phyloP scores from a whole-genome alignment of 202 grass and related monocot species.

The Setaria italica region DNA sequence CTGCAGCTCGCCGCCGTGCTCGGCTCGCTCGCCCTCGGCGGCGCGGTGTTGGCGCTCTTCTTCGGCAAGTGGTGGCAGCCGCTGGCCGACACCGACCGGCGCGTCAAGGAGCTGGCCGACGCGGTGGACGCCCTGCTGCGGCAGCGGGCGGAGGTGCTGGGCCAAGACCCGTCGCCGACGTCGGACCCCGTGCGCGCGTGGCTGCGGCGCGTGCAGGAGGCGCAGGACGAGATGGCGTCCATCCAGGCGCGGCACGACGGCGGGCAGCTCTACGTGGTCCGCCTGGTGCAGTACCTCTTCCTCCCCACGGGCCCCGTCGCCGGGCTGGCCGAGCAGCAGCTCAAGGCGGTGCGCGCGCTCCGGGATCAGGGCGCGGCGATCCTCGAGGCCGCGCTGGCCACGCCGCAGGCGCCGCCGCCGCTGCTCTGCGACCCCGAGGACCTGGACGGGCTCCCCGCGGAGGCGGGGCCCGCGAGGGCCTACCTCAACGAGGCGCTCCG shows the following conservation, averaged over 20 bases:
- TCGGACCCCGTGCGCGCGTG: constrained; percentile 54
- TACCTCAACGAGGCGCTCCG: constrained; percentile 47
- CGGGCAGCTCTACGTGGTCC: constrained; percentile 55
- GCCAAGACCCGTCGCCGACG: constrained; percentile 21
- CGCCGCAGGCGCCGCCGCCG: constrained; percentile 53
- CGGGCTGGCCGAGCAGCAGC: constrained; percentile 47
- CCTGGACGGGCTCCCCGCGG: constrained; percentile 41
- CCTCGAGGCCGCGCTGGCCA: constrained; percentile 47
- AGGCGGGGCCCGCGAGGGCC: background rate
- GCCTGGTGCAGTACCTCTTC: constrained; percentile 54
- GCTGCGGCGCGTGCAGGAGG: constrained; percentile 56
- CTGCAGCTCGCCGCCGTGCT: constrained; percentile 54
- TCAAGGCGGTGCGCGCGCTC: constrained; percentile 51
- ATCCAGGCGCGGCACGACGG: constrained; percentile 52
- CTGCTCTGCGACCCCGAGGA: constrained; percentile 55
- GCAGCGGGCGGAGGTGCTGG: constrained; percentile 44
- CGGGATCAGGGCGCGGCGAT: constrained; percentile 49
- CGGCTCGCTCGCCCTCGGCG: constrained; percentile 55
- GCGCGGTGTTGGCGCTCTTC: constrained; percentile 52
- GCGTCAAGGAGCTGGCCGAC: constrained; percentile 55
- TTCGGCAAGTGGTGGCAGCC: constrained; percentile 73
- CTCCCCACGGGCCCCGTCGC: constrained; percentile 45
- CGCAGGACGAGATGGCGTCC: constrained; percentile 57
- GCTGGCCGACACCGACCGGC: constrained; percentile 50
- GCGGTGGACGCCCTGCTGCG: constrained; percentile 51